Conservation (phyloP, 345 rosid genomes). For the Gynandropsis gynandra region DNA sequence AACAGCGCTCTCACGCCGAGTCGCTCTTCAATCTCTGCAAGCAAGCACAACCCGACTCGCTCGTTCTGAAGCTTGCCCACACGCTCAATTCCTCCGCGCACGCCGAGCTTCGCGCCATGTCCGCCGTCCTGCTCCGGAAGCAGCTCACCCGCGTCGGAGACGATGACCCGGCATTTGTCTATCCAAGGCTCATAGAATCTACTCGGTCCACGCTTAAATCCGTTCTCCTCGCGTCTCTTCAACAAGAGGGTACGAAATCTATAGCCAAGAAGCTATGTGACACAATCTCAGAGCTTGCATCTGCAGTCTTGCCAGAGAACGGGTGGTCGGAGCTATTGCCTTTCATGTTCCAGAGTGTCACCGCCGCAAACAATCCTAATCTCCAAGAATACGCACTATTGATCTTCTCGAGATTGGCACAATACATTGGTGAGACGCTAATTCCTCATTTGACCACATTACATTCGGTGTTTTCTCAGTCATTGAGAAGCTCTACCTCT, state of each 20-base stretch:
- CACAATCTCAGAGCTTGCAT: conserved; percentile 57
- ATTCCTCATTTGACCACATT: conserved; percentile 35
- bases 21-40: conserved; percentile 49
- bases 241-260: conserved; percentile 39
- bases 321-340: conserved; percentile 65
- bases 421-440: conserved; percentile 46
- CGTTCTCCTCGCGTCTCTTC: conserved; percentile 37
- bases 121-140: conserved; percentile 62
- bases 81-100: conserved; percentile 34
- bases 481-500: conserved; percentile 27
- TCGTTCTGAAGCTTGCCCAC: conserved; percentile 44
- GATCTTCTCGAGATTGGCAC: conserved; percentile 57
- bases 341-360: conserved; percentile 50
- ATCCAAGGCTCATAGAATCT: conserved; percentile 27
- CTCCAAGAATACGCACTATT: conserved; percentile 52
- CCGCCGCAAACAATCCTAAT: conserved; percentile 31
- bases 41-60: conserved; percentile 48
- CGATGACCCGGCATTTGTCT: conserved; percentile 42
- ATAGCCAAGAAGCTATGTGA: conserved; percentile 49
- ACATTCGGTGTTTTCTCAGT: conserved; percentile 39
- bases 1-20: conserved; percentile 63
- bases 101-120: conserved; percentile 48
- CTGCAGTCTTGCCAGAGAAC: conserved; percentile 36
- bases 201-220: conserved; percentile 47
- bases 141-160: conserved; percentile 37